A percentile compares a stretch with the other conserved stretches of the same genome.
phyloP scores from a whole-genome alignment of 305 asterid species.

The Fraxinus floribunda region DNA sequence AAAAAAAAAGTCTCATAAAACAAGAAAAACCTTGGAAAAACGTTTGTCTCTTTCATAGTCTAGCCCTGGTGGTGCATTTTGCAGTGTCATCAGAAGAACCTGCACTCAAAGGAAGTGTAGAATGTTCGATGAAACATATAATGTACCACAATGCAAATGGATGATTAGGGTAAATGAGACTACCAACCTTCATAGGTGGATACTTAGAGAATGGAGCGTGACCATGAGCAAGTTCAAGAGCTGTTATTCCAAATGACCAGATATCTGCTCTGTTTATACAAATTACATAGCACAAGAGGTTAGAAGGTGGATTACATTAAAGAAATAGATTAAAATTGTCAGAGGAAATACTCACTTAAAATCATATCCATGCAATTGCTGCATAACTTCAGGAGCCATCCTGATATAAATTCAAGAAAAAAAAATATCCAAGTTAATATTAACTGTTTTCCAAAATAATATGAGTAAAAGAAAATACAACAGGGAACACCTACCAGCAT shows the following conservation, averaged over 20 bases:
- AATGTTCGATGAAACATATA: conserved; percentile 23
- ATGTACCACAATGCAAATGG: conserved; percentile 11
- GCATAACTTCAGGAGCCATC: conserved; percentile 89
- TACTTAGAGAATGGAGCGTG: conserved; percentile 99
- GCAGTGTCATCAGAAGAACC: conserved; percentile 98
- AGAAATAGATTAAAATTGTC: background rate
- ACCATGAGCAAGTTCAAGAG: conserved; percentile 99
- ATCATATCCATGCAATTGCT: conserved; percentile 68
- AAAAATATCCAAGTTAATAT: background rate
- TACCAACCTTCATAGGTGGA: conserved; percentile 94
- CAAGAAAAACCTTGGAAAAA: conserved; percentile 76
- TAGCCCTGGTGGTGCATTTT: conserved; percentile 98
- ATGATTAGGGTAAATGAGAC: conserved; percentile 5
- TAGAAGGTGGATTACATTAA: conserved; percentile 11
- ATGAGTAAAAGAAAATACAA: conserved; percentile 9
- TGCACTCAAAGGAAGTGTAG: conserved; percentile 38
- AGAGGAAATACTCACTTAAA: conserved; percentile 46
- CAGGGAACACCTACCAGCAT: conserved; percentile 62
- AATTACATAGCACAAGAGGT: conserved; percentile 23
- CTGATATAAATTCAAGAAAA: conserved; percentile 27
- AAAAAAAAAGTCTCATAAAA: conserved; percentile 20
- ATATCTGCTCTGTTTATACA: conserved; percentile 87
- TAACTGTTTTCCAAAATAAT: background rate
- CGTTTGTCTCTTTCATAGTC: conserved; percentile 95
- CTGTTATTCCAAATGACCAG: conserved; percentile 98